Conservation (phyloP, 139 green algal genomes). For the Asterochloris sp. region DNA sequence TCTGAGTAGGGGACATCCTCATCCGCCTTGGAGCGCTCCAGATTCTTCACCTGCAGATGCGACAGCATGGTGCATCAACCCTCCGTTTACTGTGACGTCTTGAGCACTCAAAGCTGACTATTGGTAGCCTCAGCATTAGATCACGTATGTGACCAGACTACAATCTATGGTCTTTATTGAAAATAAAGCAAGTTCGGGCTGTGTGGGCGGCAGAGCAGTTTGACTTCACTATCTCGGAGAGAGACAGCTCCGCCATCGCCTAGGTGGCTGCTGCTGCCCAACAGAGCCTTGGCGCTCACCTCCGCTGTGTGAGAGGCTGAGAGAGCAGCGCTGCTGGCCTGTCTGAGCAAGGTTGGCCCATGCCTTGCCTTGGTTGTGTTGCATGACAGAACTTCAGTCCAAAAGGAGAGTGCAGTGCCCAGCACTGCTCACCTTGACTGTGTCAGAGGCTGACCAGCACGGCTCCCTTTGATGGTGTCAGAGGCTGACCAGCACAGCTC, state of each 20-base stretch:
- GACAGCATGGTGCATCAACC: neutral
- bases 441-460: constrained; percentile 21
- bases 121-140: neutral
- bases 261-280: neutral
- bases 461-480: constrained; percentile 33
- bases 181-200: neutral
- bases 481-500: neutral
- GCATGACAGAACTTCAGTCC: neutral
- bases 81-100: neutral
- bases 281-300: neutral
- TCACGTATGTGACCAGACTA: too few species aligned
- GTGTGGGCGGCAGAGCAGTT: neutral
- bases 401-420: neutral
- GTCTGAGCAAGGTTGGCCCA: neutral
- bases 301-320: neutral
- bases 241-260: neutral
- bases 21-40: constrained; percentile 39
- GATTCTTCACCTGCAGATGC: constrained; percentile 38
- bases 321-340: neutral
- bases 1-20: constrained; percentile 46
- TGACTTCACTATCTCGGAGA: neutral
- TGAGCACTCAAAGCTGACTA: neutral
- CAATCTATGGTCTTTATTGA: neutral
- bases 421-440: constrained; percentile 28
- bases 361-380: neutral